phyloP scores from a whole-genome alignment of 192 early-diverging fungal species.

The Coemansia javaensis region DNA sequence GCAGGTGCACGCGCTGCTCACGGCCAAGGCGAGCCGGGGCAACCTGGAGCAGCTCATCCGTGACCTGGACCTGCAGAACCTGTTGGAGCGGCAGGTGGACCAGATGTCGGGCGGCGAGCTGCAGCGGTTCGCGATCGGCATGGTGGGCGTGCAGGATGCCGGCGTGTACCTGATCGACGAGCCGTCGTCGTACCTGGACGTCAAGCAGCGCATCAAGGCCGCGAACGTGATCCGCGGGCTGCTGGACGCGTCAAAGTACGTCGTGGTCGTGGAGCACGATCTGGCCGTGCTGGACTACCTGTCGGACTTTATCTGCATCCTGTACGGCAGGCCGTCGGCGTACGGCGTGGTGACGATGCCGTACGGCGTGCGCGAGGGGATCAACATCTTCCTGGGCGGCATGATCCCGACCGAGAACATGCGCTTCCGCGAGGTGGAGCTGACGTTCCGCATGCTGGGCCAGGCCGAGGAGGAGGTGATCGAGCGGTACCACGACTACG shows the following conservation, averaged over 20 bases:
- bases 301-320: slow-evolving; percentile 96
- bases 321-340: slow-evolving; percentile 94
- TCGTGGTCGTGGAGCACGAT: slow-evolving; percentile 99
- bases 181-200: slow-evolving; percentile 95
- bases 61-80: slow-evolving; percentile 68
- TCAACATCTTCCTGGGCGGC: slow-evolving; percentile 98
- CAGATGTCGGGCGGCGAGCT: slow-evolving; percentile 94
- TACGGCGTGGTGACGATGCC: slow-evolving; percentile 98
- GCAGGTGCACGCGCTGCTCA: slow-evolving; percentile 68
- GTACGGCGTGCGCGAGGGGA: slow-evolving; percentile 94
- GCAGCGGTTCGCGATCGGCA: slow-evolving; percentile 95
- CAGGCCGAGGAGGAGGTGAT: slow-evolving; percentile 70
- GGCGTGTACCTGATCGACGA: slow-evolving; percentile 99
- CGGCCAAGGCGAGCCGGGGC: slow-evolving; percentile 62
- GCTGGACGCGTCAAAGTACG: slow-evolving; percentile 68
- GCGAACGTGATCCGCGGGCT: slow-evolving; percentile 86
- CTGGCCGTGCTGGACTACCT: slow-evolving; percentile 95
- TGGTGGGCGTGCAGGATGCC: slow-evolving; percentile 73
- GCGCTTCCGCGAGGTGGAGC: slow-evolving; percentile 94
- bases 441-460: slow-evolving; percentile 91
- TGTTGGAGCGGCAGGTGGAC: slow-evolving; percentile 76
- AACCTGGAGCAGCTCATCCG: slow-evolving; percentile 76
- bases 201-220: slow-evolving; percentile 98
- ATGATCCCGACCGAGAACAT: slow-evolving; percentile 97
- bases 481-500: slow-evolving; percentile 68